Base-by-base conservation (phyloP, 257 asterid genomes). In the Solanum etuberosum region DNA sequence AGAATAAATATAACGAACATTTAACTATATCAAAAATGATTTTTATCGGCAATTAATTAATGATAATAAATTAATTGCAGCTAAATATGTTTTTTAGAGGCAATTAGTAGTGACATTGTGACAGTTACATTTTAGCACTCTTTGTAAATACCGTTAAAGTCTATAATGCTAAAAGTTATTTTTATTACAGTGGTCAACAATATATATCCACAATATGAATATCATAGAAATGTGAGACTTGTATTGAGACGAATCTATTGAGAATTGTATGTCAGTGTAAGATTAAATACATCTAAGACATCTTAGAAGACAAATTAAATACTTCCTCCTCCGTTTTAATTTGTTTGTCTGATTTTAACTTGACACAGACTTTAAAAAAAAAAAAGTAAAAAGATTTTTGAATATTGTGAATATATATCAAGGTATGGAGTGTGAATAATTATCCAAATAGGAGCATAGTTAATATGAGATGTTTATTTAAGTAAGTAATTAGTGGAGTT, bases 301-400 rank as follows among this genome's bases (percentile, higher is more conserved):
- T 59, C 13, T 10, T 9, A 4, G 73, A 27, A 13, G 73, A 12
- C 34, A 65, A 65, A n/a, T 23, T 61, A 23, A 61, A 61, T 61
- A 63, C 8, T 11, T 11, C 0, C 0, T 11, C 7, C 16, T 15
- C 1, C 0, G 1, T 21, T 59, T 59, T 3, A 9, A 59, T 23
- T 59, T 59, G 0, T 59, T 59, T 59, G 7, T 63, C 3, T n/a
- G 71, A 11, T 63, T 63, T 63, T 63, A 2, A 63, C 5, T 11
- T 63, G 71, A 61, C 8, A 61, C 0, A n/a, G 0, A 21, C 0
- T 20, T 61, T 4, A 1, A 0, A 61, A n/a, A 61, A 61, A n/a
- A 61, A n/a, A 20, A 61, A 61, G 4, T 59, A 6, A 7, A 13
- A 4, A 4, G 6, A 1, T 46, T 46, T 61, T 23, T 61, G 2